A percentile compares a stretch with the other conserved stretches of the same genome.
Evolutionary conservation across 768 basidiomycete genomes (phyloP).

Genomic region (Phallus indusiatus): DNA sequence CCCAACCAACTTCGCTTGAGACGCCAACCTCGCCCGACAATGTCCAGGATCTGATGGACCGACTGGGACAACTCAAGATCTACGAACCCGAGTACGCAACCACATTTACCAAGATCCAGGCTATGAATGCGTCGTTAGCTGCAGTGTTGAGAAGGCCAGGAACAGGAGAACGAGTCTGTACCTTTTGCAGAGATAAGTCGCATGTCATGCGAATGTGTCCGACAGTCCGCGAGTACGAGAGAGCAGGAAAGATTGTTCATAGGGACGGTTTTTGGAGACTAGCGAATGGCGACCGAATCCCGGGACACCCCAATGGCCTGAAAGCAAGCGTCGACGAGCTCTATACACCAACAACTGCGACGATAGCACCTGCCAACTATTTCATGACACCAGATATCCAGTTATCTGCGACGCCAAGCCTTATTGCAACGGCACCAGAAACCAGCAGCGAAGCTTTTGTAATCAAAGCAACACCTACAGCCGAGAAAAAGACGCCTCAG

Average conservation of each 20-base stretch:
- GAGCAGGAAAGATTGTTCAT: not conserved
- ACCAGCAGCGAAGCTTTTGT: not conserved
- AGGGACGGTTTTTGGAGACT: not conserved
- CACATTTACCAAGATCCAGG: not conserved
- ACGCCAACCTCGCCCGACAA: not conserved
- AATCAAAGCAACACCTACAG: not conserved
- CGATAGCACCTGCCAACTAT: not conserved
- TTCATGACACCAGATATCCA: not conserved
- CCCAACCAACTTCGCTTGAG: not conserved
- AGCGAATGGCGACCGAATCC: not conserved
- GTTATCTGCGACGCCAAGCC: not conserved
- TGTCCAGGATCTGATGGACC: not conserved
- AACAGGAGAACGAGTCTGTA: not conserved
- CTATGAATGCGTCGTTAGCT: not conserved
- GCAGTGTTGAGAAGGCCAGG: not conserved
- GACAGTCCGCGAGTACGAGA: not conserved
- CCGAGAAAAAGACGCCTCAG: slow-evolving; percentile 1
- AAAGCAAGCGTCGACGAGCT: not conserved
- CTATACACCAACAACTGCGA: not conserved
- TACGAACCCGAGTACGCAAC: not conserved
- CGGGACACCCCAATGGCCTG: not conserved
- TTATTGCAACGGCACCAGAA: not conserved
- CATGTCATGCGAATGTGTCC: not conserved
- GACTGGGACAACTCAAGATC: not conserved
- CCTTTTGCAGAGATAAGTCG: not conserved